These are phyloP conservation scores for Termitomyces sp. DNA, from an alignment of 768 basidiomycete genomes.

Conservation along the genomic window DNA sequence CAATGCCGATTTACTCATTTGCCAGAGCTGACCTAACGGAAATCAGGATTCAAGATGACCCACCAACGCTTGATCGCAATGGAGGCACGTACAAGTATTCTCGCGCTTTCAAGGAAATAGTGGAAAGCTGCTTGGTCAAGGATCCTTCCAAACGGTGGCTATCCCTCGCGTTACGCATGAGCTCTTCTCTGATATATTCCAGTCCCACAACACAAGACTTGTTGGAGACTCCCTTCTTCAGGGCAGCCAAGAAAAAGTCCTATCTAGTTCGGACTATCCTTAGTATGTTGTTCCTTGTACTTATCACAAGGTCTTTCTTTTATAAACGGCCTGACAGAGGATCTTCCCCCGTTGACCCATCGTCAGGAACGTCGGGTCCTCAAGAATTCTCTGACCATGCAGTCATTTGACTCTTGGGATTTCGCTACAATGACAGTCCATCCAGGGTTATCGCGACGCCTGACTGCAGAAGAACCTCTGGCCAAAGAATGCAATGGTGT, in stretches of 20 bases:
- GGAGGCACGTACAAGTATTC: conserved; percentile 73
- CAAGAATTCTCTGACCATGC: conserved; percentile 27
- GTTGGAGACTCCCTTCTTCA: conserved; percentile 78
- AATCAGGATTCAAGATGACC: conserved; percentile 62
- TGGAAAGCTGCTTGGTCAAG: conserved; percentile 79
- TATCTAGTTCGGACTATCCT: conserved; percentile 77
- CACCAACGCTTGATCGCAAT: conserved; percentile 73
- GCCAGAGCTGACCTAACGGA: not conserved
- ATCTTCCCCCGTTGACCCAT: conserved; percentile 64
- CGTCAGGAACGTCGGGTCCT: conserved; percentile 65
- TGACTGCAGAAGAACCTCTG: conserved; percentile 18
- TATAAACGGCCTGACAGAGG: conserved; percentile 28
- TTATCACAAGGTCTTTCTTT: not conserved
- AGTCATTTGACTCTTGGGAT: conserved; percentile 78
- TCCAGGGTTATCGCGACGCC: conserved; percentile 26
- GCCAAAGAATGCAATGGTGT: conserved; percentile 20
- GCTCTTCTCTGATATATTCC: not conserved
- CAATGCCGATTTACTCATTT: not conserved
- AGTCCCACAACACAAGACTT: conserved; percentile 78
- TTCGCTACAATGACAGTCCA: conserved; percentile 50
- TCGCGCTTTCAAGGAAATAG: conserved; percentile 74
- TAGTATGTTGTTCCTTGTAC: conserved; percentile 29
- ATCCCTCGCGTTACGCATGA: not conserved
- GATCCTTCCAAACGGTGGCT: conserved; percentile 71
- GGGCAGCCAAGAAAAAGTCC: conserved; percentile 66